Evolutionary conservation across 2,329 filamentous ascomycete species (phyloP), one percentile per base, ranked within the genome.

Genomic region (Sporothrix sp.): DNA sequence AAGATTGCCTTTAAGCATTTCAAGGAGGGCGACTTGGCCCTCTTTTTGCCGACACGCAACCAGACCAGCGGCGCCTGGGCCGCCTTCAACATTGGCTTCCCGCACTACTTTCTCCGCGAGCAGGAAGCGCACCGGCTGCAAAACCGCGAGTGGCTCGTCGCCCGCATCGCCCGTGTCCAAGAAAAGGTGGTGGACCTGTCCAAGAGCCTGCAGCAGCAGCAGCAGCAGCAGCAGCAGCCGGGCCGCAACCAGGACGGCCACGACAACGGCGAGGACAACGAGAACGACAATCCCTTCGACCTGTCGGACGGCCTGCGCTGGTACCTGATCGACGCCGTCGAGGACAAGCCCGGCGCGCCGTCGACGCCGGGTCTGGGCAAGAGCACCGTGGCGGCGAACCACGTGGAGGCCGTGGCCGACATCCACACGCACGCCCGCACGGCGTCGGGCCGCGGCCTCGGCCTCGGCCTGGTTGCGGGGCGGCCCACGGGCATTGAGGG

Each of bases 1-100:
- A 97, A 97, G 71, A 96, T 98, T 62, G 90, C 93, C 2, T 96
- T 93, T 64, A 84, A 85, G 54, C 84, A 91, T 46, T 98, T 98
- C 72, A 97, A 96, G 63, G 90, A 96, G 66, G 91, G 93, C 7
- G 93, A 98, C 62, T 75, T 98, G 13, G 93, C 91, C 11, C 68
- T 98, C 2, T 98, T 98, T 70, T 70, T 98, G 36, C 93, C 93
- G 0, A 98, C 93, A 0, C 78, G 91, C 32, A 97, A 96, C 63
- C 90, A 97, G 67, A 87, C 86, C 33, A 93, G 89, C 4, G 85
- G 91, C 14, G 91, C 93, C 1, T 98, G 93, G 93, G 93, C 93
- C 5, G 93, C 93, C 1, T 98, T 98, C 75, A 98, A 98, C 61
- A 87, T 98, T 28, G 91, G 90, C 1, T 95, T 91, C 54, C 93